Evolutionary conservation across 2,329 filamentous ascomycete species (phyloP), one percentile per base, ranked within the genome.

Genomic region (Neonectria magnoliae): DNA sequence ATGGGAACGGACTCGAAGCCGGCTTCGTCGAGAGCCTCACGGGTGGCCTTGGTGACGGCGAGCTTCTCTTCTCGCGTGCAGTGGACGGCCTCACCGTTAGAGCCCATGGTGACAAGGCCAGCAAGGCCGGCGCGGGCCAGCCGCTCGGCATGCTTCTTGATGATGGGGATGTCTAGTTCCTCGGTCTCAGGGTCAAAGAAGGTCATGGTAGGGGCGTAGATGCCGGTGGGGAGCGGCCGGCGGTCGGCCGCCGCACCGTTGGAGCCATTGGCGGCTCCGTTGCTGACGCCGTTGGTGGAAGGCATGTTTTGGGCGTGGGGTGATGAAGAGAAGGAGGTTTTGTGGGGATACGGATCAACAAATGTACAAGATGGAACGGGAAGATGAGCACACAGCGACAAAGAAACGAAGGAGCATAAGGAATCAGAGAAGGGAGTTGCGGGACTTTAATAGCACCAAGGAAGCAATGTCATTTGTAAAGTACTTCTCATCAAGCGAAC

Each of bases 151-250:
- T 97, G 93, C 76, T 87, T 91, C 80, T 93, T 92, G 81, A 96
- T 92, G 64, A 87, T 87, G 38, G 91, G 85, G 68, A 94, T 88
- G 76, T 97, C 93, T 73, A 97, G 86, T 53, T 96, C 92, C 81
- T 97, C 93, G 50, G 92, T 96, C 69, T 90, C 87, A 7, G 91
- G 85, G 80, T 95, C 84, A 83, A 97, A 97, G 79, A 97, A 97
- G 74, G 93, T 97, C 90, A 96, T 93, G 65, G 92, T 95, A 27
- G 93, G 93, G 65, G 92, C 92, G 80, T 96, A 97, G 77, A 96
- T 94, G 77, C 93, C 93, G 75, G 91, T 90, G 48, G 91, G 91
- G 60, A 97, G 87, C 68, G 90, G 85, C 63, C 85, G 81, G 66
- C 81, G 81, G 18, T 80, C 68, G 68, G 79, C 76, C 18, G 65